phyloP scores from a whole-genome alignment of 352 stramenopile genomes.

The Globisporangium nagaii region DNA sequence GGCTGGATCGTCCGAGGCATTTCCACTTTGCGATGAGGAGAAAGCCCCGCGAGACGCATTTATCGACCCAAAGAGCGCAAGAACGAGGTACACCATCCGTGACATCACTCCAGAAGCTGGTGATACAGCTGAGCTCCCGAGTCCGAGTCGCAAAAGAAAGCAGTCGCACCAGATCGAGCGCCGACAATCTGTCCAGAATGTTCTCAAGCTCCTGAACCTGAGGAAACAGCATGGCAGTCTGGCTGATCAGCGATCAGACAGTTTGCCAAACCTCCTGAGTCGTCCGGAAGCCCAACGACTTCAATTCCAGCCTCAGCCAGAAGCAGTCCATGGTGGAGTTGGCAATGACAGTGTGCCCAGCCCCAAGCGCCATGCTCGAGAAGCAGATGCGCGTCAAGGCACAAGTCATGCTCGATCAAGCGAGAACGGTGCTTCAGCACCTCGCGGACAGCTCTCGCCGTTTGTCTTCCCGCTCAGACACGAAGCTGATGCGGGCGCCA shows the following conservation, averaged over 20 bases:
- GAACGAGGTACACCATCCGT: neutral
- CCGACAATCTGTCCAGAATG: conserved; percentile 38
- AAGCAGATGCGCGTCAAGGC: neutral
- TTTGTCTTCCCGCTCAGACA: conserved; percentile 10
- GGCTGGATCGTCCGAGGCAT: too few relatives aligned
- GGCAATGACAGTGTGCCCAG: neutral
- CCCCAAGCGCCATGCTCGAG: conserved; percentile 1
- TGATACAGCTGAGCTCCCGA: neutral
- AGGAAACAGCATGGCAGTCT: conserved; percentile 21
- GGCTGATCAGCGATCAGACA: neutral
- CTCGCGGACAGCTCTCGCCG: neutral
- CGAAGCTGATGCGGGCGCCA: neutral
- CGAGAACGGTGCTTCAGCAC: neutral
- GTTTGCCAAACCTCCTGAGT: conserved; percentile 6
- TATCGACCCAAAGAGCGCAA: too few relatives aligned
- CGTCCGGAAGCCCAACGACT: neutral
- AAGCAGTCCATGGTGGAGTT: neutral
- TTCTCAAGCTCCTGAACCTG: conserved; percentile 48
- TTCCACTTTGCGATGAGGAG: neutral
- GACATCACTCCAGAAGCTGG: neutral
- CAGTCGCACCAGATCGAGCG: conserved; percentile 7
- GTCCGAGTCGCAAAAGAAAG: neutral
- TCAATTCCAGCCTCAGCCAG: neutral
- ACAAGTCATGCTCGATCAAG: neutral
- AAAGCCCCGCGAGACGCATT: neutral